Conservation (phyloP, 306 rosid species). For the Cicer yamashitae region DNA sequence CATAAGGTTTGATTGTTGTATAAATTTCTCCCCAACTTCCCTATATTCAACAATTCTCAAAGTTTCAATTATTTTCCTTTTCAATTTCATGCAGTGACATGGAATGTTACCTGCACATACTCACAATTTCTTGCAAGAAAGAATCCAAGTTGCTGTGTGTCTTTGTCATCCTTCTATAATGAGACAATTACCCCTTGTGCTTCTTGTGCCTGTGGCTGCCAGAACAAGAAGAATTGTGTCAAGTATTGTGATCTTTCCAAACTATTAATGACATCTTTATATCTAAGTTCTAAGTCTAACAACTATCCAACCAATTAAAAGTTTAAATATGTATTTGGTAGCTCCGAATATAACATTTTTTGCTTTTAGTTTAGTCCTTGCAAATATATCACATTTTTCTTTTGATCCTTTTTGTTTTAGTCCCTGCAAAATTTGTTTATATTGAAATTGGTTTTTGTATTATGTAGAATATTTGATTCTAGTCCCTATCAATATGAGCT, state of each 20-base stretch:
- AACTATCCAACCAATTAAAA: no score
- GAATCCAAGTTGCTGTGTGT: conserved; percentile 86
- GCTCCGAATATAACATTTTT: no score
- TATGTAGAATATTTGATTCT: no score
- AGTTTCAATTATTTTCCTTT: background rate
- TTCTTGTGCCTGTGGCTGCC: conserved; percentile 92
- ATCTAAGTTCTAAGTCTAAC: background rate
- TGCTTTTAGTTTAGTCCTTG: no score
- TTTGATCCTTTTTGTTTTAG: no score
- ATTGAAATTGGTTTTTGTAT: no score
- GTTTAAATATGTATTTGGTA: no score
- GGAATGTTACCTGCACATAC: conserved; percentile 97
- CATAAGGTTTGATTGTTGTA: no score
- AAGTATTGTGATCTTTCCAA: conserved; percentile 54
- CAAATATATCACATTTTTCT: no score
- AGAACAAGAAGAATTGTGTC: conserved; percentile 72
- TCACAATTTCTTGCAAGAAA: conserved; percentile 87
- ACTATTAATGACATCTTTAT: background rate
- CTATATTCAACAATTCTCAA: conserved; percentile 11
- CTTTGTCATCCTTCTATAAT: conserved; percentile 89
- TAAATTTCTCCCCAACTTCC: conserved; percentile 1
- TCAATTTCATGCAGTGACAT: conserved; percentile 76
- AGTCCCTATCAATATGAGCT: no score
- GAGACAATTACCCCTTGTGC: conserved; percentile 82
- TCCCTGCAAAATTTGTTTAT: no score